Base-by-base conservation (phyloP, 805 yeast genomes). In the Groenewaldozyma salmanticensis region DNA sequence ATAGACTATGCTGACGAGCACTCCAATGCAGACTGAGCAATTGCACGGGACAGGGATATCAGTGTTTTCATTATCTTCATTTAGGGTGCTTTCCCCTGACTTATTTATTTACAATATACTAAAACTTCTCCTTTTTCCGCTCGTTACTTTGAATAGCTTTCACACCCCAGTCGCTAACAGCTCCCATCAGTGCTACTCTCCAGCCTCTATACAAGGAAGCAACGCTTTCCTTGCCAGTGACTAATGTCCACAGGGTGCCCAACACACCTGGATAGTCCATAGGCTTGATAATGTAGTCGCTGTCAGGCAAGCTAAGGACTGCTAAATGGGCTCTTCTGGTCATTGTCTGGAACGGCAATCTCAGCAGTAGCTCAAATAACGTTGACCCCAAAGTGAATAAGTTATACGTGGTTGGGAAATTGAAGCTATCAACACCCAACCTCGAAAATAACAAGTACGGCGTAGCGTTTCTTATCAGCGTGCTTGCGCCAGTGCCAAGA, bases 301-400 rank as follows among this genome's bases (percentile, higher is more conserved):
- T n/a, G 32, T 57, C 40, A 40, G 47, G 18, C 21, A 50, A 35
- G 11, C 44, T 29, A 15, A 86, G 66, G 53, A 75, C 77, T 42
- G 75, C 66, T 6, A 86, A 75, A 57, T 90, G 96, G 13, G 90
- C 87, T 48, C 96, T 76, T 45, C 94, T 70, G 44, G 85, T 70
- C 33, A 90, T 59, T 11, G 94, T 87, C 54, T 90, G 98, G 39
- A 87, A 71, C 2, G 98, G 98, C 46, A 92, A 66, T 55, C 78
- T 79, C 42, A 87, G 68, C 45, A 81, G 74, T 31, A 90, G 67
- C 50, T 86, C 94, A 36, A 75, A 43, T 17, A 81, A 62, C 39
- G 81, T 74, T n/a, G 83, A 68, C 1, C 71, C 44, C 42, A 90
- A 67, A 39, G 76, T 74, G 22, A 75, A 66, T 5, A 79, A 47